phyloP scores from a whole-genome alignment of 1,284 basidiomycete genomes.

The Ustilago loliicola region DNA sequence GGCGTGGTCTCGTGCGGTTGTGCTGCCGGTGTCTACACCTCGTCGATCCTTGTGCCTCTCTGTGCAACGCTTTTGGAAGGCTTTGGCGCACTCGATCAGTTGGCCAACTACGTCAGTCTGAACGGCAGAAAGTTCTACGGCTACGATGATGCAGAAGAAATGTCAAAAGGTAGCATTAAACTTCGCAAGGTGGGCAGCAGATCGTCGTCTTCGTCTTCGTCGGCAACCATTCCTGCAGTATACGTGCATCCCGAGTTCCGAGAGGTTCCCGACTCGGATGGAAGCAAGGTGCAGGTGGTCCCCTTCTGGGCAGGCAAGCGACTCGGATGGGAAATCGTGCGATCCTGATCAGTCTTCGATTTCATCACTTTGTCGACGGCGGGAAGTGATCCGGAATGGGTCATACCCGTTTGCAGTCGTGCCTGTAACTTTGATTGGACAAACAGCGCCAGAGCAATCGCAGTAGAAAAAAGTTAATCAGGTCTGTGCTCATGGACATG shows the following conservation, averaged over 20 bases:
- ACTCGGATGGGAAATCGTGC: constrained; percentile 83
- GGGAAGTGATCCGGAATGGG: constrained; percentile 7
- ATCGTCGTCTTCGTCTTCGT: constrained; percentile 8
- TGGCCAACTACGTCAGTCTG: constrained; percentile 61
- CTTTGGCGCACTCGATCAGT: constrained; percentile 67
- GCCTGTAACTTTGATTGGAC: constrained; percentile 28
- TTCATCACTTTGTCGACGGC: neutral
- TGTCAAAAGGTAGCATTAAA: constrained; percentile 36
- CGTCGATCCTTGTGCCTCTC: constrained; percentile 66
- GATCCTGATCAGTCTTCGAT: constrained; percentile 5
- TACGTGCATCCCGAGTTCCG: constrained; percentile 57
- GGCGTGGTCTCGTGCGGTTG: constrained; percentile 63
- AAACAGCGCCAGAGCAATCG: constrained; percentile 14
- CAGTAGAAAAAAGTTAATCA: neutral
- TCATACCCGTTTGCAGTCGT: too few relatives aligned
- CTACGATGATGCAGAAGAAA: constrained; percentile 30
- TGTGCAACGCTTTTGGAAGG: constrained; percentile 68
- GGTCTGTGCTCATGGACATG: neutral
- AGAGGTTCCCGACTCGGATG: constrained; percentile 43
- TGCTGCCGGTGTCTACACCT: constrained; percentile 69
- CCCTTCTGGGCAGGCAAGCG: constrained; percentile 93
- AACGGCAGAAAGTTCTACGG: constrained; percentile 68
- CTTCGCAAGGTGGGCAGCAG: constrained; percentile 43
- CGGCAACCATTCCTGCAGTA: constrained; percentile 56
- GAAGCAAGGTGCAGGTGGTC: constrained; percentile 75